Evolutionary conservation across 805 yeast species (phyloP).

Genomic region (Zygoascus bituminiphila): DNA sequence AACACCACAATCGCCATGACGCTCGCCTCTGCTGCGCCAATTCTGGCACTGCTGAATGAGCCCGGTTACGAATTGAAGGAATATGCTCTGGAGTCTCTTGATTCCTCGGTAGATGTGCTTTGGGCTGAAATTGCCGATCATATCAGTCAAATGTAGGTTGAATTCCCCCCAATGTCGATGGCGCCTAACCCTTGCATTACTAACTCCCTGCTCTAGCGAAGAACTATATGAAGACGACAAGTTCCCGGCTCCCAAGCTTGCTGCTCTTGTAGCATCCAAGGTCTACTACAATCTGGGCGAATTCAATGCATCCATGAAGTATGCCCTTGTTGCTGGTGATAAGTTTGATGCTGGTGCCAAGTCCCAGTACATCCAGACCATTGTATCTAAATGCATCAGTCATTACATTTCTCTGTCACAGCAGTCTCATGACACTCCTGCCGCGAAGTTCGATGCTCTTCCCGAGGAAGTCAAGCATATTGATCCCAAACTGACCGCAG

Average conservation of each 20-base stretch:
- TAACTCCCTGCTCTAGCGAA: slow-evolving; percentile 41
- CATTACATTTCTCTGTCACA: slow-evolving; percentile 64
- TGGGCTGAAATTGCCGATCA: slow-evolving; percentile 98
- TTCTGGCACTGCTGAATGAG: slow-evolving; percentile 81
- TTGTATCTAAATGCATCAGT: slow-evolving; percentile 87
- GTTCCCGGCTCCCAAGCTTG: slow-evolving; percentile 70
- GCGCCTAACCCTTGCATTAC: background rate
- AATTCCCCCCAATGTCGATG: slow-evolving; percentile 1
- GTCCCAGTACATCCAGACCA: slow-evolving; percentile 86
- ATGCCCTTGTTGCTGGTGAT: slow-evolving; percentile 76
- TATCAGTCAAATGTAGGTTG: slow-evolving; percentile 53
- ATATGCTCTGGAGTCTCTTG: slow-evolving; percentile 77
- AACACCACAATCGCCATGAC: slow-evolving; percentile 35
- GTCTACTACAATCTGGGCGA: slow-evolving; percentile 90
- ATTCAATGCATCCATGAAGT: slow-evolving; percentile 81
- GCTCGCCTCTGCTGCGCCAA: slow-evolving; percentile 81
- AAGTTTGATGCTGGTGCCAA: slow-evolving; percentile 66
- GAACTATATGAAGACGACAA: slow-evolving; percentile 78
- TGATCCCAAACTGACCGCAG: slow-evolving; percentile 53
- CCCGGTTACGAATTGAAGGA: slow-evolving; percentile 66
- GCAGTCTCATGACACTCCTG: slow-evolving; percentile 34
- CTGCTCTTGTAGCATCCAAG: slow-evolving; percentile 88
- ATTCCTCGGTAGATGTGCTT: slow-evolving; percentile 74
- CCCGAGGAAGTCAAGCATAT: slow-evolving; percentile 26
- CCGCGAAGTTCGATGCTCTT: slow-evolving; percentile 19